Conservation (phyloP, 768 basidiomycete genomes). For the Termitomyces sp. region DNA sequence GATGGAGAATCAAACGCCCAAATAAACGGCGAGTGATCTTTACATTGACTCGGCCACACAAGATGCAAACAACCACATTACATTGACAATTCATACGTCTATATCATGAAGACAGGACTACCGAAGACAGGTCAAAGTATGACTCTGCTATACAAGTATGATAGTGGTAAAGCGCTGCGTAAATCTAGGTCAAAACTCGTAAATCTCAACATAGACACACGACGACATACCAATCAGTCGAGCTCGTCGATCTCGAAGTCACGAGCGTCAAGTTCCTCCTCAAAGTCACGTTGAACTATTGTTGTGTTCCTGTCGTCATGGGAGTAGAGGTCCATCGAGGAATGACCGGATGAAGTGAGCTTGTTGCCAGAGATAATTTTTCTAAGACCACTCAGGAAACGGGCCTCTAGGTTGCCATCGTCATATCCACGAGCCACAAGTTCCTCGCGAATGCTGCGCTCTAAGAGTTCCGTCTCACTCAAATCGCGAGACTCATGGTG, state of each 20-base stretch:
- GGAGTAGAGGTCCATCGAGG: not conserved
- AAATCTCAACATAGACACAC: no score
- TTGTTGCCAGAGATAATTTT: not conserved
- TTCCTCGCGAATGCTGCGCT: not conserved
- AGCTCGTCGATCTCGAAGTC: not conserved
- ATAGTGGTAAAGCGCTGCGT: not conserved
- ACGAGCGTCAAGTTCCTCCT: not conserved
- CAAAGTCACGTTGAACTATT: not conserved
- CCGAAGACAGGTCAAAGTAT: not conserved
- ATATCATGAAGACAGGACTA: not conserved
- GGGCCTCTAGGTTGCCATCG: not conserved
- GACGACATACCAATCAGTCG: not conserved
- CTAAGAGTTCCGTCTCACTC: not conserved
- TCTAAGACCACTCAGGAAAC: not conserved
- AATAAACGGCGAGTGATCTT: not conserved
- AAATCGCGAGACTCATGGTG: not conserved
- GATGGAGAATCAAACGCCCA: no score
- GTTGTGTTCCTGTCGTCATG: not conserved
- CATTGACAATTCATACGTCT: not conserved
- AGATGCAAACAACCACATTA: not conserved
- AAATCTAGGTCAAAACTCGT: not conserved
- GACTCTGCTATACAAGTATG: not conserved
- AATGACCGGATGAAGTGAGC: not conserved
- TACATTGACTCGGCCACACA: no score
- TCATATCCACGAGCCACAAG: not conserved